These are phyloP conservation scores for Mycena leptocephala DNA, from an alignment of 768 basidiomycete genomes.

Conservation along the genomic window DNA sequence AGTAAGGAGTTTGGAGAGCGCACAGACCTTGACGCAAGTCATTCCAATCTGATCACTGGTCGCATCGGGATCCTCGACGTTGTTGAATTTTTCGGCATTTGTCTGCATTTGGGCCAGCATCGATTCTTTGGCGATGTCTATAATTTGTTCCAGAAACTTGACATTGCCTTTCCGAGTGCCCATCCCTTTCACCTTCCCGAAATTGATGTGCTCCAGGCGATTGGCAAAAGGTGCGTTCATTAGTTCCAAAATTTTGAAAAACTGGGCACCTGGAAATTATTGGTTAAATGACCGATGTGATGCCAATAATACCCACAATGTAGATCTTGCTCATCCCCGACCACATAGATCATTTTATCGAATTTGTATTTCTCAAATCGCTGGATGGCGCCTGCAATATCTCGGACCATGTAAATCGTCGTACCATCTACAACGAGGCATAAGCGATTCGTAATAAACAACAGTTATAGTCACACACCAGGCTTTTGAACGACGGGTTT, in stretches of 20 bases:
- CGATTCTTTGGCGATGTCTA: background rate
- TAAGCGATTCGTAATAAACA: background rate
- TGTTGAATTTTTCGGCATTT: background rate
- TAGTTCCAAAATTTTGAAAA: background rate
- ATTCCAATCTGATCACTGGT: slow-evolving; percentile 5
- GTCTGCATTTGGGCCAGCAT: background rate
- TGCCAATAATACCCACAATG: background rate
- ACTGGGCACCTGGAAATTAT: background rate
- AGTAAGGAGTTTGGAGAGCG: background rate
- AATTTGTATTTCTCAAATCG: slow-evolving; percentile 80
- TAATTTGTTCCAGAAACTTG: slow-evolving; percentile 1
- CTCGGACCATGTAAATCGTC: slow-evolving; percentile 76
- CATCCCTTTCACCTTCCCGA: slow-evolving; percentile 8
- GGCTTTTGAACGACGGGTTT: slow-evolving; percentile 56
- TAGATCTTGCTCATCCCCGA: slow-evolving; percentile 48
- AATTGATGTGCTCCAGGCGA: background rate
- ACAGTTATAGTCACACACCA: slow-evolving; percentile 9
- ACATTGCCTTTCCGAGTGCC: background rate
- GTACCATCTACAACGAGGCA: slow-evolving; percentile 53
- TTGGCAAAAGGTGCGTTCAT: background rate
- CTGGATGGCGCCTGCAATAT: slow-evolving; percentile 82
- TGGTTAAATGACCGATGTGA: background rate
- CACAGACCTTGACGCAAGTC: background rate
- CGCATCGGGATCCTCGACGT: background rate
- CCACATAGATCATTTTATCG: slow-evolving; percentile 73